Conservation (phyloP, 768 basidiomycete genomes). For the Tricholoma saponaceum region DNA sequence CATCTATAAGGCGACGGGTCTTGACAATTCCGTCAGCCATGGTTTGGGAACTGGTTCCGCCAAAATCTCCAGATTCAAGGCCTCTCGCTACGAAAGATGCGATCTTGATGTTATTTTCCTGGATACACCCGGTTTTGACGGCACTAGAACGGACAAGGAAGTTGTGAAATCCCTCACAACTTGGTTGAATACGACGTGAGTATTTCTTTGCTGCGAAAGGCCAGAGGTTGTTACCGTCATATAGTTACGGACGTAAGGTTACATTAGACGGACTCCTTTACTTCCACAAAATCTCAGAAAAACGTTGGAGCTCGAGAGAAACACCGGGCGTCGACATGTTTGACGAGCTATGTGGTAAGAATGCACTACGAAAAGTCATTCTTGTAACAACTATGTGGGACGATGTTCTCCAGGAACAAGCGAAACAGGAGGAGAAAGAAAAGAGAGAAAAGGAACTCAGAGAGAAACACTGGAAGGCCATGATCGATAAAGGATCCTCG, state of each 20-base stretch:
- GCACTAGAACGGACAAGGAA: constrained; percentile 10
- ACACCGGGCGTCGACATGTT: neutral
- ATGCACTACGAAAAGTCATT: neutral
- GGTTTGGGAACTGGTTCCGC: constrained; percentile 32
- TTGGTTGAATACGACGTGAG: constrained; percentile 16
- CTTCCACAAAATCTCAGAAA: neutral
- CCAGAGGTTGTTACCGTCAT: constrained; percentile 16
- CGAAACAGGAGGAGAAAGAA: neutral
- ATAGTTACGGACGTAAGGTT: neutral
- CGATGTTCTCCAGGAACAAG: neutral
- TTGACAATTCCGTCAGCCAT: constrained; percentile 23
- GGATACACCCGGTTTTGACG: constrained; percentile 20
- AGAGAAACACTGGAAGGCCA: neutral
- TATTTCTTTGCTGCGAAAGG: constrained; percentile 19
- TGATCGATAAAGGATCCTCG: neutral
- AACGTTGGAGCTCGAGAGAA: neutral
- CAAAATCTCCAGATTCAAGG: constrained; percentile 16
- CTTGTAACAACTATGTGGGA: neutral
- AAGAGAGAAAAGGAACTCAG: neutral
- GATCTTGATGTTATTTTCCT: constrained; percentile 8
- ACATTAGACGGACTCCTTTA: neutral
- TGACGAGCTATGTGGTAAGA: neutral
- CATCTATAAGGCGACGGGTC: constrained; percentile 29
- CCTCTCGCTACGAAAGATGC: constrained; percentile 8
- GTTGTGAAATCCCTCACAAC: constrained; percentile 8